phyloP scores from a whole-genome alignment of 2,329 filamentous ascomycete species.

The Fusarium veterinarium region DNA sequence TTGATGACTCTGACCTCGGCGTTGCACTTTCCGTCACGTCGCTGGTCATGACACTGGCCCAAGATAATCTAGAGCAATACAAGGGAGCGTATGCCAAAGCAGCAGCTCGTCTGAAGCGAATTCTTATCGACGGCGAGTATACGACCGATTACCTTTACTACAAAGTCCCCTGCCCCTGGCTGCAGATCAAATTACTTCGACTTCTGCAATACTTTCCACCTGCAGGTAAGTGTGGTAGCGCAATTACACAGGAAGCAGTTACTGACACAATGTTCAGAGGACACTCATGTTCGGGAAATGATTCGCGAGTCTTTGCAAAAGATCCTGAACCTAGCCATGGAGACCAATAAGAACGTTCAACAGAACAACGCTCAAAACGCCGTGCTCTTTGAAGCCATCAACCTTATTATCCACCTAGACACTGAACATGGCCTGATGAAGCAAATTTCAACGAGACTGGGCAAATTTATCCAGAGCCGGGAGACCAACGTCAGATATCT shows the following conservation, averaged over 20 bases:
- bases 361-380: slow-evolving; percentile 99
- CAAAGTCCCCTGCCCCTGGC: slow-evolving; percentile 99
- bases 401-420: slow-evolving; percentile 96
- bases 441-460: slow-evolving; percentile 89
- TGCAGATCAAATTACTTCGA: slow-evolving; percentile 93
- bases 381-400: slow-evolving; percentile 97
- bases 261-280: slow-evolving; percentile 68
- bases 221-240: slow-evolving; percentile 71
- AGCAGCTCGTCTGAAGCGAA: slow-evolving; percentile 86
- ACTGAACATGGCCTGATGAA: slow-evolving; percentile 96
- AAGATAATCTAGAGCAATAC: slow-evolving; percentile 95
- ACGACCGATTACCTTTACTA: slow-evolving; percentile 96
- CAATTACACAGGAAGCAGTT: not conserved
- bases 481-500: slow-evolving; percentile 98
- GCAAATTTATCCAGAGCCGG: slow-evolving; percentile 94
- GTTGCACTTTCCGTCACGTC: slow-evolving; percentile 96
- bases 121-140: slow-evolving; percentile 91
- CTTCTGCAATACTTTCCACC: slow-evolving; percentile 96
- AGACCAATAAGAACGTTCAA: slow-evolving; percentile 97
- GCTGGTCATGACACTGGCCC: slow-evolving; percentile 90
- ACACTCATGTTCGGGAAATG: slow-evolving; percentile 89
- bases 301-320: slow-evolving; percentile 92
- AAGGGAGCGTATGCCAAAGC: slow-evolving; percentile 95
- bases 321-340: slow-evolving; percentile 90
- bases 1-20: slow-evolving; percentile 95